Evolutionary conservation across 148 eudicot species (phyloP), one percentile per base, ranked within the genome.

Genomic region (Amaranthus hypochondriacus): DNA sequence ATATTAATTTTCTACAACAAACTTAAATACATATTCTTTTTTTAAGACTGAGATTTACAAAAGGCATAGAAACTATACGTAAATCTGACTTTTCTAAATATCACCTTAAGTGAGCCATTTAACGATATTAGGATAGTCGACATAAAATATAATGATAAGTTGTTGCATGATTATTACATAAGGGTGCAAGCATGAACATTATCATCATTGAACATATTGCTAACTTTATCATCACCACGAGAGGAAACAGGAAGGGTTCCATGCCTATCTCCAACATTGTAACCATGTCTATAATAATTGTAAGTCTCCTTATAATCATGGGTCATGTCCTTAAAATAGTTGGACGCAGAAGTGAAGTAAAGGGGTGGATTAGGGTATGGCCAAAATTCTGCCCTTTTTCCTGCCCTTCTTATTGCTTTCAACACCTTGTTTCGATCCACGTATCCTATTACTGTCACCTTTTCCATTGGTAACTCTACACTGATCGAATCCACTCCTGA

Each of bases 311-410:
- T 95, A 80, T 83, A 92, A 15, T 95, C 98, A 5, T 70, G 85
- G 2, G 90, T 86, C 11, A 73, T 77, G 84, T 95, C 98, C 59
- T 87, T 92, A 83, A 88, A 95, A 49, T 95, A 95, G 82, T 87
- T 55, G 44, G 63, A 70, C 0, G 86, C 18, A 0, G 96, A 77
- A 5, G 98, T 95, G 76, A 92, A 95, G 72, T 95, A 89, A 15
- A 95, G 83, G 11, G 98, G 98, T 10, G 84, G 92, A 70, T 90
- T 86, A 0, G 96, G 94, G 71, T 84, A 88, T 0, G 98, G 93
- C 98, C 98, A 95, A 48, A 90, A 95, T 83, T 95, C 98, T 0
- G 98, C 93, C 81, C 97, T 81, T 76, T 95, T 95, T n/a, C 98
- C 98, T 2, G 93, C 83, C 85, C 98, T 84, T 67, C 98, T 81